Evolutionary conservation across 441 rosid species (phyloP).

Genomic region (Gossypium laxum): DNA sequence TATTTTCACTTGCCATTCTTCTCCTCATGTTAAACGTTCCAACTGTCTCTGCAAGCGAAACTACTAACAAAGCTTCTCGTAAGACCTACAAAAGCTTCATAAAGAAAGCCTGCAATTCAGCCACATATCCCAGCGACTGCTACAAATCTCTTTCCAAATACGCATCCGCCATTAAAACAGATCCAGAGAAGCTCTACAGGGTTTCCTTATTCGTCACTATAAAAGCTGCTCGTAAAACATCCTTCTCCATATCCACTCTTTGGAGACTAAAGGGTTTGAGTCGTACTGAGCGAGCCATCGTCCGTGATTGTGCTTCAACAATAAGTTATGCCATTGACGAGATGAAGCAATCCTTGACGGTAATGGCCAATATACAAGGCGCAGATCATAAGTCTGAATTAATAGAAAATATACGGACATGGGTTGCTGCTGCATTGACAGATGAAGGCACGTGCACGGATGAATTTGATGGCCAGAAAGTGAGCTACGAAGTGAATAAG

Average conservation of each 20-base stretch:
- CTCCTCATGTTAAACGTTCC: constrained; percentile 18
- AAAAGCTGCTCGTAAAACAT: constrained; percentile 27
- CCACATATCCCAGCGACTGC: constrained; percentile 29
- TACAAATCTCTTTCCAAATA: constrained; percentile 39
- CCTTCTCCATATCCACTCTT: constrained; percentile 21
- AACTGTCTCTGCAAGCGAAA: constrained; percentile 21
- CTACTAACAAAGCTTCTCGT: background rate
- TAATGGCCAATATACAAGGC: constrained; percentile 21
- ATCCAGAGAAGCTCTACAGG: constrained; percentile 40
- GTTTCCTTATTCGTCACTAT: constrained; percentile 34
- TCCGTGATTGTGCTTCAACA: constrained; percentile 46
- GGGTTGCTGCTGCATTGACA: constrained; percentile 58
- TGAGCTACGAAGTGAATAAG: constrained; percentile 30
- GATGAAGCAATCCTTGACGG: constrained; percentile 36
- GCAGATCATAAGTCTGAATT: constrained; percentile 23
- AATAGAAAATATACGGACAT: constrained; percentile 36
- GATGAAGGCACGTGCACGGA: constrained; percentile 62
- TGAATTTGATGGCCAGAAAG: constrained; percentile 37
- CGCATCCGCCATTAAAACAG: constrained; percentile 33
- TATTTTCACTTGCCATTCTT: constrained; percentile 21
- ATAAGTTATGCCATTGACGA: constrained; percentile 34
- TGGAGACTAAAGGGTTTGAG: constrained; percentile 26
- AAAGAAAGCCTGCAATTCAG: constrained; percentile 33
- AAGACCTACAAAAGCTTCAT: constrained; percentile 37
- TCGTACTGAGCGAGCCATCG: constrained; percentile 26